phyloP scores from a whole-genome alignment of 495 filamentous ascomycete species.

The Aspergillus coremiiformis region DNA sequence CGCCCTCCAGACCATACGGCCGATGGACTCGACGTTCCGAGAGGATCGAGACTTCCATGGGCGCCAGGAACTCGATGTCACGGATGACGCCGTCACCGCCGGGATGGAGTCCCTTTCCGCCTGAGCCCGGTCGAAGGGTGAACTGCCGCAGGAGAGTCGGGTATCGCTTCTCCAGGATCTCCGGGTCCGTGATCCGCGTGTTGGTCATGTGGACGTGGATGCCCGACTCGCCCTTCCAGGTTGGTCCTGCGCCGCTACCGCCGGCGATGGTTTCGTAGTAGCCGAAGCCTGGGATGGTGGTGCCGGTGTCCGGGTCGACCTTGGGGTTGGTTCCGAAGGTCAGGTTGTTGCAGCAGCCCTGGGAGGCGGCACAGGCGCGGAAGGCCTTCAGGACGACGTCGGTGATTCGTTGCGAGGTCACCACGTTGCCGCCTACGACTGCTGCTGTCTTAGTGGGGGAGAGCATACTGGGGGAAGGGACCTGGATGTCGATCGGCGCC shows the following conservation, averaged over 20 bases:
- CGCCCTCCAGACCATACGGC: slow-evolving; percentile 87
- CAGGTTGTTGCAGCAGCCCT: slow-evolving; percentile 88
- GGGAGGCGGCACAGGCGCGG: slow-evolving; percentile 78
- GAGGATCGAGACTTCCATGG: slow-evolving; percentile 82
- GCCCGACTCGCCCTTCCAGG: slow-evolving; percentile 83
- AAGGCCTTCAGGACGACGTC: slow-evolving; percentile 93
- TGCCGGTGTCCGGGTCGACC: slow-evolving; percentile 65
- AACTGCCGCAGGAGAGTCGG: slow-evolving; percentile 83
- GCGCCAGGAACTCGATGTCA: slow-evolving; percentile 90
- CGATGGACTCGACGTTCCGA: slow-evolving; percentile 79
- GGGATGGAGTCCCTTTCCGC: slow-evolving; percentile 65
- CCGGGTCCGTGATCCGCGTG: slow-evolving; percentile 90
- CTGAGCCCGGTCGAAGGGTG: slow-evolving; percentile 58
- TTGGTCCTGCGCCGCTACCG: slow-evolving; percentile 77
- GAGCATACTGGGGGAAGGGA: slow-evolving; percentile 75
- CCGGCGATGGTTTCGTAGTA: slow-evolving; percentile 98
- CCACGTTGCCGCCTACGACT: slow-evolving; percentile 92
- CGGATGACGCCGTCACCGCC: slow-evolving; percentile 88
- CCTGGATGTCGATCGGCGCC: slow-evolving; percentile 75
- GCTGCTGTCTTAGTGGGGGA: slow-evolving; percentile 82
- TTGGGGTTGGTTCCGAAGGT: slow-evolving; percentile 41
- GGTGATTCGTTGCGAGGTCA: slow-evolving; percentile 85
- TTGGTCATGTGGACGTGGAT: slow-evolving; percentile 99
- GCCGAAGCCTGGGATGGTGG: slow-evolving; percentile 79
- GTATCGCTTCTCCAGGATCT: slow-evolving; percentile 93